Evolutionary conservation across 208 protist genomes (phyloP).

Genomic region (Wallacemonas sp.): DNA sequence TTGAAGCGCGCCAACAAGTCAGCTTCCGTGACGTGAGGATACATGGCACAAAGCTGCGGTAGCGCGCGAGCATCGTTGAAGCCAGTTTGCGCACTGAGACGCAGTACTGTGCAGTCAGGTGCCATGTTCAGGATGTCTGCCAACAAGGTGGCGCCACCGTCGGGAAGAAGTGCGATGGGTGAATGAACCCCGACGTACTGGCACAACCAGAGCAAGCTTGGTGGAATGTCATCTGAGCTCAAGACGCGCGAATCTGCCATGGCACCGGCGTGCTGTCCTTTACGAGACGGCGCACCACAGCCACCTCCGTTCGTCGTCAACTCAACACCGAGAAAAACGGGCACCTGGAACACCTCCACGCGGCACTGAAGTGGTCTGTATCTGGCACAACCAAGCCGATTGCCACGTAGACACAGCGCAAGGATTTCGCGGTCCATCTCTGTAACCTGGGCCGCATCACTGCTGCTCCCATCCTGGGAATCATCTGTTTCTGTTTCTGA

Average conservation of each 20-base stretch:
- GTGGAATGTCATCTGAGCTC: constrained; percentile 35
- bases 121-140: constrained; percentile 34
- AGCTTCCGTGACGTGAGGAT: constrained; percentile 28
- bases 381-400: constrained; percentile 39
- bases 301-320: background rate
- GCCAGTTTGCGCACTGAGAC: constrained; percentile 33
- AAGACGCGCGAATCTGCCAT: constrained; percentile 20
- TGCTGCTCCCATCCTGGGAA: constrained; percentile 8
- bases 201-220: constrained; percentile 50
- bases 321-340: constrained; percentile 25
- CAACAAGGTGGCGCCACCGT: constrained; percentile 31
- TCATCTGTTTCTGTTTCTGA: background rate
- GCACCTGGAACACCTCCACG: constrained; percentile 55
- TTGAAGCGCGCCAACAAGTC: constrained; percentile 60
- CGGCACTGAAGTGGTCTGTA: constrained; percentile 37
- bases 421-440: constrained; percentile 11
- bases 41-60: constrained; percentile 47
- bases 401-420: constrained; percentile 19
- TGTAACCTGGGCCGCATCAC: constrained; percentile 13
- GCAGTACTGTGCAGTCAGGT: constrained; percentile 26
- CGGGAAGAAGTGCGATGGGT: constrained; percentile 47
- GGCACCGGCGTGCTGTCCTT: background rate
- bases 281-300: no score
- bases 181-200: constrained; percentile 40
- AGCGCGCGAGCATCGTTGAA: constrained; percentile 40